Percentiles rank a stretch among this genome's conserved stretches.
phyloP scores from a whole-genome alignment of 1,284 basidiomycete genomes.

The Fomes fomentarius region DNA sequence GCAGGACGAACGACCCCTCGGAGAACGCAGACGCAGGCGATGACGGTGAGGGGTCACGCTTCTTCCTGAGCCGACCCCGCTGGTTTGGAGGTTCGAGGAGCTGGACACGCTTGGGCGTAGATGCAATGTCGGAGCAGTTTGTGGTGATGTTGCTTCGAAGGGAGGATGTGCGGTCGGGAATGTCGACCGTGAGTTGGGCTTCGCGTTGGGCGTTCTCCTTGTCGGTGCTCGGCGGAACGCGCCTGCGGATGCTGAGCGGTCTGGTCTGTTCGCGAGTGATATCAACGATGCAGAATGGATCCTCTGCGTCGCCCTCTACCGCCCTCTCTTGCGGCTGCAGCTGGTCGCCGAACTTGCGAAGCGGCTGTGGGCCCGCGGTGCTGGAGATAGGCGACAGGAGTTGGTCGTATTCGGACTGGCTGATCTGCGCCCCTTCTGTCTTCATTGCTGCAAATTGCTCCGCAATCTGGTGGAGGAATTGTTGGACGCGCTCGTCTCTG shows the following conservation, averaged over 20 bases:
- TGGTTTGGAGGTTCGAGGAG: slow-evolving; percentile 50
- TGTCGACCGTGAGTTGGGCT: slow-evolving; percentile 23
- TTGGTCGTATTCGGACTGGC: slow-evolving; percentile 14
- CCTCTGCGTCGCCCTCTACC: slow-evolving; percentile 1
- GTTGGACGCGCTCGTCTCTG: slow-evolving; percentile 72
- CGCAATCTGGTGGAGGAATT: slow-evolving; percentile 82
- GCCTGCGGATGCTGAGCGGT: slow-evolving; percentile 37
- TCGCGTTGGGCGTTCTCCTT: slow-evolving; percentile 34
- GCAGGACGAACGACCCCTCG: slow-evolving; percentile 43
- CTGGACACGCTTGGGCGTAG: slow-evolving; percentile 44
- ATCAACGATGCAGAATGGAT: slow-evolving; percentile 20
- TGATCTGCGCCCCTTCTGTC: slow-evolving; percentile 32
- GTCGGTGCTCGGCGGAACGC: slow-evolving; percentile 22
- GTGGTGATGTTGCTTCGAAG: slow-evolving; percentile 39
- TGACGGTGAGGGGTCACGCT: slow-evolving; percentile 38
- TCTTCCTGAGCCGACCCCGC: slow-evolving; percentile 49
- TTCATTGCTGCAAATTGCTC: slow-evolving; percentile 80
- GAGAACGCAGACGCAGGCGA: slow-evolving; percentile 49
- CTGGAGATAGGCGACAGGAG: slow-evolving; percentile 19
- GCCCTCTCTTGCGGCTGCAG: slow-evolving; percentile 15
- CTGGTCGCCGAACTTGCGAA: slow-evolving; percentile 15
- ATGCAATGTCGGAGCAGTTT: slow-evolving; percentile 29
- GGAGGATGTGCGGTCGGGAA: slow-evolving; percentile 43
- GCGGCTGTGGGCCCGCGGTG: slow-evolving; percentile 19
- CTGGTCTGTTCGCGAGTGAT: slow-evolving; percentile 20